Evolutionary conservation across 257 asterid genomes (phyloP), one percentile per base, ranked within the genome.

Genomic region (Apocynum venetum): DNA sequence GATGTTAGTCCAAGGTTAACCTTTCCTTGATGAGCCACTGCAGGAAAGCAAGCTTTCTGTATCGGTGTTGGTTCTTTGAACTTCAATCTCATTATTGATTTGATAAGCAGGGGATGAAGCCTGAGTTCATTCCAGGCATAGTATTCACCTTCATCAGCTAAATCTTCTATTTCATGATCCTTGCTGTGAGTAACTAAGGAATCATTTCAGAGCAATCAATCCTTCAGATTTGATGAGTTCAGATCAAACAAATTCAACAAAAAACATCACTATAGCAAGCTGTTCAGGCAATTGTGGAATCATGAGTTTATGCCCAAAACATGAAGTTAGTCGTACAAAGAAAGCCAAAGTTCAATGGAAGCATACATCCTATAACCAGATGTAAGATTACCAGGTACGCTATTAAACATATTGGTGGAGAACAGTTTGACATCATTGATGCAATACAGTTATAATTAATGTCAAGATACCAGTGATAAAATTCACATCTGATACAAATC

Each of bases 21-120:
- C 99, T 95, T 95, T 83, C 99, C 99, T 86, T 93, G 97, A 86
- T 95, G 99, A 81, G 98, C 98, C 65, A 94, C 97, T 74, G 96
- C 96, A 84, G 98, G 99, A 81, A 95, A 91, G 76, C 97, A 95
- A 49, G 92, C 91, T 84, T 84, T 91, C 84, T 95, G 99, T 87
- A 95, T 90, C 14, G 92, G 96, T 44, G 99, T 95, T 72, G 99
- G 99, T 80, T 89, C 94, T 85, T 88, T 95, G 84, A 91, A 95
- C 81, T 95, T 91, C 76, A 93, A 91, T 80, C 89, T 78, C 82
- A 85, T 82, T 75, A 95, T 89, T 46, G 98, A 90, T 89, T 89
- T 90, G 98, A 95, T 87, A 71, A 95, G 87, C 80, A 81, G 78
- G 52, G 97, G 93, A 88, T 93, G 97, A 73, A 95, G 97, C 84